Evolutionary conservation across 208 protist genomes (phyloP).

Genomic region (Leishmania turanica): DNA sequence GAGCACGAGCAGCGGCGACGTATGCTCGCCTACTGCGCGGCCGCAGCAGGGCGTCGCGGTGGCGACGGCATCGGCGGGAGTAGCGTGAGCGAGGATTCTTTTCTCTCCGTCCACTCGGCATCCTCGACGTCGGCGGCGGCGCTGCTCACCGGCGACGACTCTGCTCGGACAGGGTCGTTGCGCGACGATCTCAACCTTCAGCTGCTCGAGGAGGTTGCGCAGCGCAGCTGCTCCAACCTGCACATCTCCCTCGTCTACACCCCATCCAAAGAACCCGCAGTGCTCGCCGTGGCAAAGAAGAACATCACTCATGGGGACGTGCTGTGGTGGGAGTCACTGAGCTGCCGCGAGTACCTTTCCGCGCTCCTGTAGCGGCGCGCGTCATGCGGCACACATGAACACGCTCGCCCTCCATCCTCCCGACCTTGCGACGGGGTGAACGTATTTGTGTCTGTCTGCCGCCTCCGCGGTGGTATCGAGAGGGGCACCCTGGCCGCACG

Average conservation of each 20-base stretch:
- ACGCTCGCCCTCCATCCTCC: background rate
- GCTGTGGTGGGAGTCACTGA: slow-evolving; percentile 30
- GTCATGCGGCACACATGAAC: background rate
- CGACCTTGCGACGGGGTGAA: background rate
- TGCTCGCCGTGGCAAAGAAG: slow-evolving; percentile 29
- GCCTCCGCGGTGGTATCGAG: too few relatives aligned
- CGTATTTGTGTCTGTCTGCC: background rate
- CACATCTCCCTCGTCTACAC: slow-evolving; percentile 20
- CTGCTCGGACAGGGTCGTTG: background rate
- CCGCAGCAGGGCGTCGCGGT: slow-evolving; percentile 14
- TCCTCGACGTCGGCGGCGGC: slow-evolving; percentile 16
- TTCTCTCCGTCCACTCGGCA: slow-evolving; percentile 32
- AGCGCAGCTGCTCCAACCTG: slow-evolving; percentile 28
- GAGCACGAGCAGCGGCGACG: slow-evolving; percentile 37
- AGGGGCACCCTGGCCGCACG: too few relatives aligned
- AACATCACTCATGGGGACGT: slow-evolving; percentile 21
- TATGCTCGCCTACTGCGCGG: slow-evolving; percentile 33
- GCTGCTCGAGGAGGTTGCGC: slow-evolving; percentile 29
- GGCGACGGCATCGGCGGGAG: slow-evolving; percentile 3
- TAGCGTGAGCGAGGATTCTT: slow-evolving; percentile 24
- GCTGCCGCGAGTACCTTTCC: slow-evolving; percentile 24
- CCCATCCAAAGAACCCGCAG: slow-evolving; percentile 7
- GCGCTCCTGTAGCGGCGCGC: slow-evolving; percentile 8
- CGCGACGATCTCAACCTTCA: slow-evolving; percentile 17
- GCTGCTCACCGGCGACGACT: slow-evolving; percentile 17